phyloP scores from a whole-genome alignment of 2,329 filamentous ascomycete species.

The Emergomyces pasteurianus region DNA sequence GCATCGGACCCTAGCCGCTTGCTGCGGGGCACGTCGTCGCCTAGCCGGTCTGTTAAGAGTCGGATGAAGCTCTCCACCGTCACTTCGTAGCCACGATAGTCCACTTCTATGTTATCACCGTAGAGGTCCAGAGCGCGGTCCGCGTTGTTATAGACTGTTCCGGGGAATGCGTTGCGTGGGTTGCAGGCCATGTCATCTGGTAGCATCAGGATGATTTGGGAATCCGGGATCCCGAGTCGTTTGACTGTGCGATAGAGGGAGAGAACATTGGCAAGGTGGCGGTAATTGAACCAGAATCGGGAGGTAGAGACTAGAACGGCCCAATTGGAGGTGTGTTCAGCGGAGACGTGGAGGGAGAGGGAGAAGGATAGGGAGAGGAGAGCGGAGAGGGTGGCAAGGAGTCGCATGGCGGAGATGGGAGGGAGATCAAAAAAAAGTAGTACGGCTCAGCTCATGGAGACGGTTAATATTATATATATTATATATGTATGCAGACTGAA shows the following conservation, averaged over 20 bases:
- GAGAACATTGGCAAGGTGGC: conserved; percentile 92
- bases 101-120: conserved; percentile 97
- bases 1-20: conserved; percentile 92
- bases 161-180: conserved; percentile 92
- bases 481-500: neutral
- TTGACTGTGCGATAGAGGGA: conserved; percentile 98
- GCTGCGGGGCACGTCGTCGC: conserved; percentile 86
- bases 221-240: conserved; percentile 92
- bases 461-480: neutral
- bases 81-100: conserved; percentile 95
- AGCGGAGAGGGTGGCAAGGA: conserved; percentile 16
- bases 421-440: neutral
- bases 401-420: conserved; percentile 16
- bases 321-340: conserved; percentile 88
- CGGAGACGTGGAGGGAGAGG: conserved; percentile 10
- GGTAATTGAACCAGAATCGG: conserved; percentile 99
- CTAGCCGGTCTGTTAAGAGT: conserved; percentile 83
- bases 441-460: neutral
- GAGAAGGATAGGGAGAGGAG: conserved; percentile 14
- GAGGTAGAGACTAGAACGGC: conserved; percentile 97
- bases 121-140: conserved; percentile 92
- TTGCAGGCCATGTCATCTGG: conserved; percentile 99
- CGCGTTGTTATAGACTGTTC: conserved; percentile 96
- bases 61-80: conserved; percentile 98
- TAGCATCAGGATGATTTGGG: conserved; percentile 99